Percentiles rank a stretch among this genome's conserved stretches.
These are phyloP conservation scores for Carex cristatella DNA, from an alignment of 176 grass and related monocot genomes.

Conservation along the genomic window DNA sequence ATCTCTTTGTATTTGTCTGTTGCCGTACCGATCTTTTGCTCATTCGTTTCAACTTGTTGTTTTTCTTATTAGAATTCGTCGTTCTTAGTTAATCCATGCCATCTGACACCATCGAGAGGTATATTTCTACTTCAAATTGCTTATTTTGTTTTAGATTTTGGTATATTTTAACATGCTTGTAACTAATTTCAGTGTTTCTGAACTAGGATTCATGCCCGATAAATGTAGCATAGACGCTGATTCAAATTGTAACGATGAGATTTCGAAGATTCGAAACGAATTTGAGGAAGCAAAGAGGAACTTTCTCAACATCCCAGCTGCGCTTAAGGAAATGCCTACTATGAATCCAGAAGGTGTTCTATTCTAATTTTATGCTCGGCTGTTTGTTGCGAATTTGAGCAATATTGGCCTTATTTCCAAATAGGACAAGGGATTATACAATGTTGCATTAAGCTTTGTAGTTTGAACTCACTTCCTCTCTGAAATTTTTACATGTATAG, in stretches of 20 bases:
- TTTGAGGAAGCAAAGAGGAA: conserved; percentile 79
- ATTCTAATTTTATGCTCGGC: neutral
- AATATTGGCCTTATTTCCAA: neutral
- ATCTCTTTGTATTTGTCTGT: neutral
- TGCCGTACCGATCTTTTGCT: neutral
- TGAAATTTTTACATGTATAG: conserved; percentile 20
- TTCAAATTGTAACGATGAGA: conserved; percentile 46
- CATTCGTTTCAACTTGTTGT: neutral
- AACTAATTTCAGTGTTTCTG: conserved; percentile 2
- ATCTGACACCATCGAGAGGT: conserved; percentile 15
- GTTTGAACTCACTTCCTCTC: neutral
- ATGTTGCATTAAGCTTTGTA: neutral
- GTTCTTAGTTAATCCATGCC: conserved; percentile 12
- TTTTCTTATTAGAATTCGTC: conserved; percentile 24
- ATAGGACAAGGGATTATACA: neutral
- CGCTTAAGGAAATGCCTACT: conserved; percentile 80
- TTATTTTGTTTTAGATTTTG: neutral
- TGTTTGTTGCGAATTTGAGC: neutral
- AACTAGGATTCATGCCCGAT: conserved; percentile 14
- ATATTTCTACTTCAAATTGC: neutral
- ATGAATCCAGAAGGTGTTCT: conserved; percentile 70
- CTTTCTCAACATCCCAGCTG: conserved; percentile 72
- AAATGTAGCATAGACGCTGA: neutral
- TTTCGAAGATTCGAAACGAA: conserved; percentile 70
- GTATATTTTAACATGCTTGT: neutral